Evolutionary conservation across 1,284 basidiomycete species (phyloP), one percentile per base, ranked within the genome.

Genomic region (Ustilago vetiveriae): DNA sequence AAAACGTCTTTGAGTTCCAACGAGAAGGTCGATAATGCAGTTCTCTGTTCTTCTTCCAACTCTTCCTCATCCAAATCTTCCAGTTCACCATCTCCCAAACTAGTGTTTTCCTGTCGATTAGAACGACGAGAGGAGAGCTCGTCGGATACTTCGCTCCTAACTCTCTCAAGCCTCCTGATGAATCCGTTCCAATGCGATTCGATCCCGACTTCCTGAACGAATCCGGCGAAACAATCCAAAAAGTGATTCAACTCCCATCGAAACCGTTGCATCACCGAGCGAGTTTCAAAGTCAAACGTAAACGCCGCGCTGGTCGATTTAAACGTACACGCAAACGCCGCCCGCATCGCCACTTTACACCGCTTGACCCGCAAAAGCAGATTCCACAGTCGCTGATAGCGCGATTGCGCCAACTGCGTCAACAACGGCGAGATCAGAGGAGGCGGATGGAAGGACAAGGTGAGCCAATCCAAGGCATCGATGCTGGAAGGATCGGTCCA

Each of bases 401-500:
- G 38, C 7, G 51, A 42, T 33, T 65, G 64, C 2, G 70, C 66
- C 27, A 75, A 19, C 44, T 56, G 51, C n/a, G 70, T 68, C 2
- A 76, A 47, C 22, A 76, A 51, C 16, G 73, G 73, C 11, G 75
- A 57, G 33, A 76, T 74, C 32, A 76, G 57, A 21, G 73, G 63
- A 1, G 72, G 75, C 8, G 75, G 75, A 16, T 65, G 64, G 54
- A 75, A 76, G 6, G 56, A 70, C 4, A 76, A 33, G 3, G 73
- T 75, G 26, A 76, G 62, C 75, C 75, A 76, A 37, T 76, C 75
- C 6, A 76, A 50, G 1, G 70, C 75, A 21, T 71, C 63, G 41
- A 76, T 75, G 13, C 53, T 63, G 1, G 60, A 33, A 0, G 69
- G 57, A 37, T 76, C 72, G 5, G 51, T 41, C 72, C 73, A 76